A percentile compares a stretch with the other conserved stretches of the same genome.
Conservation (phyloP, 164 flowering plant species). For the Stephania japonica region DNA sequence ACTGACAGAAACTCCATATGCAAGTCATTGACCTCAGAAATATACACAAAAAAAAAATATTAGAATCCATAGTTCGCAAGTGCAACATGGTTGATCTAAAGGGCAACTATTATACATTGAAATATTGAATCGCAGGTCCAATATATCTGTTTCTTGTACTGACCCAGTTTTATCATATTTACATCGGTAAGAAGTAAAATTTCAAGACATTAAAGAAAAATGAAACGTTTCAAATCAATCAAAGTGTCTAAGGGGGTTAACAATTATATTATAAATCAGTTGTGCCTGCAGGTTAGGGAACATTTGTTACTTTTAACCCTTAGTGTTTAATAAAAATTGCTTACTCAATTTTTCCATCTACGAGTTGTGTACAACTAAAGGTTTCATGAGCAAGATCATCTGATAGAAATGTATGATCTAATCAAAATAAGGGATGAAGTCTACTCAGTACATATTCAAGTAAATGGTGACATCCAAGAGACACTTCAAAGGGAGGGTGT, state of each 20-base stretch:
- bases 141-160: not conserved
- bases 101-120: no score
- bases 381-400: not conserved
- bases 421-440: not conserved
- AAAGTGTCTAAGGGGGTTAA: no score
- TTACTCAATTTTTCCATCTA: not conserved
- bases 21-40: slow-evolving; percentile 69
- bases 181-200: no score
- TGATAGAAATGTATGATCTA: not conserved
- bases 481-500: no score
- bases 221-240: no score
- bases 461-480: not conserved
- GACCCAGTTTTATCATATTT: no score
- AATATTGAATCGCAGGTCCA: not conserved
- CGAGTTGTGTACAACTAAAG: not conserved
- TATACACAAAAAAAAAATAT: slow-evolving; percentile 17
- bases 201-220: no score
- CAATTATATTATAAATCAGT: no score
- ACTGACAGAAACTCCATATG: slow-evolving; percentile 87
- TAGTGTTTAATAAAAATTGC: not conserved
- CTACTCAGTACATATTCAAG: not conserved
- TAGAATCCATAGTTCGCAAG: not conserved
- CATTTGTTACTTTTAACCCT: no score
- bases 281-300: no score
- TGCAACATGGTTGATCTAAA: no score